phyloP scores from a whole-genome alignment of 2,329 filamentous ascomycete genomes.

The Verticillium tricorpus region DNA sequence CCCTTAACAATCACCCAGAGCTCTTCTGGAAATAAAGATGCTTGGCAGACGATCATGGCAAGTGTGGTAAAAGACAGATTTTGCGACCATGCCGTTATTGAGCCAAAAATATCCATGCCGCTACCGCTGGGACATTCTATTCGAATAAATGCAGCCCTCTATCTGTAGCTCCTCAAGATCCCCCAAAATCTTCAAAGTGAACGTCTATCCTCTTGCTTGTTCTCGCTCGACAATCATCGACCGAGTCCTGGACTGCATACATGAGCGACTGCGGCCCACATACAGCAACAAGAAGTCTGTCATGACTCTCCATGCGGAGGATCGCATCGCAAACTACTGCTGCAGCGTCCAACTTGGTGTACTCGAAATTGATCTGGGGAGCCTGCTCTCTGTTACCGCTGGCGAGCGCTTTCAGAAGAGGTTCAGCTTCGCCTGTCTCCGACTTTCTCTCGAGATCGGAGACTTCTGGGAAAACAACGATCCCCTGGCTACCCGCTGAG shows the following conservation, averaged over 20 bases:
- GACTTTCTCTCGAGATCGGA: neutral
- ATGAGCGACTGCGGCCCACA: conserved; percentile 1
- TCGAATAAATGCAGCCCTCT: too few relatives aligned
- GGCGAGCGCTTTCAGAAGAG: neutral
- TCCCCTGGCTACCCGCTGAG: neutral
- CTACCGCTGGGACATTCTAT: too few relatives aligned
- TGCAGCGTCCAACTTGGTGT: neutral
- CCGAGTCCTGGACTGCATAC: neutral
- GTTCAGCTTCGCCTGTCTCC: neutral
- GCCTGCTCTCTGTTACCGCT: too few relatives aligned
- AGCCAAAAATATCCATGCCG: too few relatives aligned
- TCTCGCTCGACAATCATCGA: conserved; percentile 1
- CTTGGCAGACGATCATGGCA: too few relatives aligned
- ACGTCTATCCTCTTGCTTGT: conserved; percentile 14
- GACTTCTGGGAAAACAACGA: neutral
- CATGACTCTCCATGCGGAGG: neutral
- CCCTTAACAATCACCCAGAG: too few relatives aligned
- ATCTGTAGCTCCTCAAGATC: neutral
- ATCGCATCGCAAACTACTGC: neutral
- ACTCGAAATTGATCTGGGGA: neutral
- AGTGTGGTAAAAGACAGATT: too few relatives aligned
- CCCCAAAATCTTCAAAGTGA: neutral
- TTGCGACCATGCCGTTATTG: too few relatives aligned
- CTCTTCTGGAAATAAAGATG: too few relatives aligned
- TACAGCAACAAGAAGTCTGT: neutral